Evolutionary conservation across 352 stramenopile species (phyloP).

Genomic region (Phytophthora ramorum): DNA sequence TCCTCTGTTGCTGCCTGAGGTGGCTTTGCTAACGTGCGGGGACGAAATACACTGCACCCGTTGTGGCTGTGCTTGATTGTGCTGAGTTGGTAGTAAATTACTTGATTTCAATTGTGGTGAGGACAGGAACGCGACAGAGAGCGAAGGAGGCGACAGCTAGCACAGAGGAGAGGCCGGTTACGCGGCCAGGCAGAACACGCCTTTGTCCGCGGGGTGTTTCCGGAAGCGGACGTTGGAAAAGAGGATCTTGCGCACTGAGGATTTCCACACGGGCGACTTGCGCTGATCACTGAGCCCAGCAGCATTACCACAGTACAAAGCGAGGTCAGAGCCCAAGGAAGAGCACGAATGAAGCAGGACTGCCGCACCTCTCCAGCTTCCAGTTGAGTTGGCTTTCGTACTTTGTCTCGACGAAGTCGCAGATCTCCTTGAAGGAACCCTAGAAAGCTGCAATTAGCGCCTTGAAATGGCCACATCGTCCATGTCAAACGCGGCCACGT

Average conservation of each 20-base stretch:
- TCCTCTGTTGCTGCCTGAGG: neutral
- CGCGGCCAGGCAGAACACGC: conserved; percentile 73
- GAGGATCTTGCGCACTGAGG: conserved; percentile 90
- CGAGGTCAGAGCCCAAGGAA: conserved; percentile 8
- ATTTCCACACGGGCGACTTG: conserved; percentile 91
- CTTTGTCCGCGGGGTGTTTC: conserved; percentile 77
- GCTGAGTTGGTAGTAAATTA: conserved; percentile 12
- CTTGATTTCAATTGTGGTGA: conserved; percentile 10
- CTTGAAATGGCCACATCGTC: conserved; percentile 23
- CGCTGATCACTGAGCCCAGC: conserved; percentile 64
- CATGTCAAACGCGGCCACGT: conserved; percentile 22
- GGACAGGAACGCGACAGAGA: neutral
- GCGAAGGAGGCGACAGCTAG: neutral
- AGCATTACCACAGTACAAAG: conserved; percentile 22
- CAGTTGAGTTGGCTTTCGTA: conserved; percentile 91
- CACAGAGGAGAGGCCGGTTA: conserved; percentile 26
- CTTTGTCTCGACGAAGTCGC: conserved; percentile 86
- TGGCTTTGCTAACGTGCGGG: neutral
- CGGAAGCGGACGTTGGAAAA: conserved; percentile 89
- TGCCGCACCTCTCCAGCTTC: conserved; percentile 83
- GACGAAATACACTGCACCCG: conserved; percentile 26
- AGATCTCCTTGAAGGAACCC: conserved; percentile 91
- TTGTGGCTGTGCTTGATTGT: conserved; percentile 21
- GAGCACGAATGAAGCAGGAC: neutral
- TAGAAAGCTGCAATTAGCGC: conserved; percentile 15